Evolutionary conservation across 768 basidiomycete genomes (phyloP).

Genomic region (Dendrothele bispora): DNA sequence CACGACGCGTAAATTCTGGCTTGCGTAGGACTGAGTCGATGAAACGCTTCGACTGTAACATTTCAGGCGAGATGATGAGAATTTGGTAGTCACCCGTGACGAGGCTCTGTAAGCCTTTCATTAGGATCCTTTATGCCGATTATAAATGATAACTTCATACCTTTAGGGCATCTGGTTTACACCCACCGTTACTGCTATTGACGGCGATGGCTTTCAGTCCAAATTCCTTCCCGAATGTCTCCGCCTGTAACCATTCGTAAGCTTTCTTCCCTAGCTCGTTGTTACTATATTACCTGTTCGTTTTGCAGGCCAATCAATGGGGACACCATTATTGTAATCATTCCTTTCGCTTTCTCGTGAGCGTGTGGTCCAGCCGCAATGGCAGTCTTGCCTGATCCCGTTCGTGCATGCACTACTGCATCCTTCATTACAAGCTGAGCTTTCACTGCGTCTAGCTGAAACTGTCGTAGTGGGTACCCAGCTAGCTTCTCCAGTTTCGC

Average conservation of each 20-base stretch:
- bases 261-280: no score
- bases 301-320: conserved; percentile 39
- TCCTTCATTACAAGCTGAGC: conserved; percentile 30
- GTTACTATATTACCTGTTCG: no score
- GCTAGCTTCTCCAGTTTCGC: conserved; percentile 20
- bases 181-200: no score
- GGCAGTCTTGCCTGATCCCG: background rate
- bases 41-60: conserved; percentile 13
- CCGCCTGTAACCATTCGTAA: no score
- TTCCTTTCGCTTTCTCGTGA: conserved; percentile 20
- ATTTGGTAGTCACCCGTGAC: conserved; percentile 7
- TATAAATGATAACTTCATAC: no score
- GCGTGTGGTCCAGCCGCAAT: conserved; percentile 38
- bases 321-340: conserved; percentile 35
- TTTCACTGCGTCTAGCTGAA: conserved; percentile 28
- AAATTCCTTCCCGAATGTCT: no score
- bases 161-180: no score
- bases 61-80: conserved; percentile 17
- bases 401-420: conserved; percentile 35
- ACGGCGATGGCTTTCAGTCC: no score
- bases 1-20: background rate
- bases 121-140: no score
- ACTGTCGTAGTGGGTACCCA: conserved; percentile 15
- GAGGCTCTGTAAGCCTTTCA: no score
- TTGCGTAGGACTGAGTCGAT: conserved; percentile 9